Evolutionary conservation across 352 stramenopile species (phyloP), one percentile per base, ranked within the genome.

Genomic region (Elongisporangium prolatum): DNA sequence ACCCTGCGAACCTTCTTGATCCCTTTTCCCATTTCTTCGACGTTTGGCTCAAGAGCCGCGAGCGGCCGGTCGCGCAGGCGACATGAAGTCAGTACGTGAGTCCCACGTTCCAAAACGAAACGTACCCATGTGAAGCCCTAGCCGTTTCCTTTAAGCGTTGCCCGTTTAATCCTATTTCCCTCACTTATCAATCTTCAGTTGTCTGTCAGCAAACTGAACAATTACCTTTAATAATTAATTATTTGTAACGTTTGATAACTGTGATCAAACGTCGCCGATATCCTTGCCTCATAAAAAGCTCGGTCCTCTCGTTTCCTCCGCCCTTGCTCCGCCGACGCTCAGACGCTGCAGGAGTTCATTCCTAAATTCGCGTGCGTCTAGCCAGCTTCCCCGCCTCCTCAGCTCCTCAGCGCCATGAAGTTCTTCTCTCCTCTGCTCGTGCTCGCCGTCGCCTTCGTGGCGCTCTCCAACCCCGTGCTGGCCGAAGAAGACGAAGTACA

Each of bases 401-500:
- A 8, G 25, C 13, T 49, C 48, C 48, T 25, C 28, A 71, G 34
- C 34, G 11, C 63, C 54, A 74, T 74, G 67, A 74, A 74, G 54
- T 62, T 69, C 51, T 71, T 74, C 50, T 64, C 67, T 21, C 57
- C 55, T 52, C 21, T 74, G 38, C 57, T 71, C 51, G 28, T 74
- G 34, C 56, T 55, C 21, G 47, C 57, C 21, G 57, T 61, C 16
- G 60, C 71, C 34, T 56, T 61, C 34, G 64, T 48, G 13, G 59
- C 63, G n/a, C 25, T 59, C 22, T 37, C 59, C 25, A 50, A 21
- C 25, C 54, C 50, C 18, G 58, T 48, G 25, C 54, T 63, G 21
- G 9, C 25, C 25, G 28, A 40, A 2, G 20, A 44, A 38, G 13
- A 25, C n/a, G 54, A 48, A 53, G 4, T 51, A 8, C 48, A 21